phyloP scores from a whole-genome alignment of 352 stramenopile species.

The Phytophthora litchii region DNA sequence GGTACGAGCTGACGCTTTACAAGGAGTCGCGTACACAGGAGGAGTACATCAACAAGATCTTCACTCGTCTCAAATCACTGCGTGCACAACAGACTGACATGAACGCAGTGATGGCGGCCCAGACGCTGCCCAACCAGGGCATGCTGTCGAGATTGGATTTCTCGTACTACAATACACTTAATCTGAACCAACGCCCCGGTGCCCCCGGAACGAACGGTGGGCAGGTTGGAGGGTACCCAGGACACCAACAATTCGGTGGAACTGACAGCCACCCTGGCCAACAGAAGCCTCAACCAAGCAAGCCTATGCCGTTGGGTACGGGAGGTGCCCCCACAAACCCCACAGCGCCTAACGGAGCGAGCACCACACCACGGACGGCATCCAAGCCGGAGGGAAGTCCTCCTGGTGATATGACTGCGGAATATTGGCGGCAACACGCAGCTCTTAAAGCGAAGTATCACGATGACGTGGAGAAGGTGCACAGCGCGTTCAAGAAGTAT shows the following conservation, averaged over 20 bases:
- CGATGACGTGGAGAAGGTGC: slow-evolving; percentile 84
- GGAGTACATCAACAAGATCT: slow-evolving; percentile 90
- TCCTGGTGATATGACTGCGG: slow-evolving; percentile 51
- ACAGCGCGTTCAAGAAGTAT: slow-evolving; percentile 89
- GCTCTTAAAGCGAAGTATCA: slow-evolving; percentile 83
- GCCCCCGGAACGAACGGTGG: slow-evolving; percentile 26
- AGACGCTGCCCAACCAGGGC: slow-evolving; percentile 67
- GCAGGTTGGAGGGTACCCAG: slow-evolving; percentile 45
- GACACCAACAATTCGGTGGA: slow-evolving; percentile 43
- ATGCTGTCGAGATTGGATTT: slow-evolving; percentile 80
- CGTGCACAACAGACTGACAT: slow-evolving; percentile 76
- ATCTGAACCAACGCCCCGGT: slow-evolving; percentile 45
- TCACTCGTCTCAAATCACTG: slow-evolving; percentile 80
- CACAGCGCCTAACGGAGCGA: slow-evolving; percentile 22
- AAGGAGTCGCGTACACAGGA: slow-evolving; percentile 86
- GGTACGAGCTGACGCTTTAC: slow-evolving; percentile 86
- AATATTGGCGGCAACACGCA: slow-evolving; percentile 83
- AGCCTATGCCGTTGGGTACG: slow-evolving; percentile 18
- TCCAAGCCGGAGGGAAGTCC: slow-evolving; percentile 26
- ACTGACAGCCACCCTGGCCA: slow-evolving; percentile 29
- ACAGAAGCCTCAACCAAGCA: slow-evolving; percentile 26
- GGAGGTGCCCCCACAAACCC: slow-evolving; percentile 36
- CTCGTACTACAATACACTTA: slow-evolving; percentile 76
- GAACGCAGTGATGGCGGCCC: slow-evolving; percentile 67
- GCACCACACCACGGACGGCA: slow-evolving; percentile 24